Percentiles rank a stretch among this genome's conserved stretches.
phyloP scores from a whole-genome alignment of 225 moss, liverwort and hornwort genomes.

The Thuidium tamariscinum region DNA sequence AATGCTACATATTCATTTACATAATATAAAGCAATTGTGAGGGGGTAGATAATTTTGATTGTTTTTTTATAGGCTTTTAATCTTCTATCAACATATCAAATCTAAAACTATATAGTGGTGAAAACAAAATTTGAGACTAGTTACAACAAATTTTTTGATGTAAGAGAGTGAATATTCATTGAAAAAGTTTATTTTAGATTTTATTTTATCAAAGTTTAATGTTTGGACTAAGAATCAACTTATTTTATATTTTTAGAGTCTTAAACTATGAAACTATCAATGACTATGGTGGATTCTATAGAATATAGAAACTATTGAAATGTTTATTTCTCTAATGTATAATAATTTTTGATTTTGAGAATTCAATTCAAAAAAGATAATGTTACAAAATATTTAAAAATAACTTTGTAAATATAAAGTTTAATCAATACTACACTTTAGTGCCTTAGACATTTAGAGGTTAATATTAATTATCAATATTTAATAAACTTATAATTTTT shows the following conservation, averaged over 20 bases:
- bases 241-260: neutral
- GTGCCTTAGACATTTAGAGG: neutral
- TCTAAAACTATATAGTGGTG: accelerated
- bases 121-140: neutral
- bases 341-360: neutral
- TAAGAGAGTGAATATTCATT: too few species aligned
- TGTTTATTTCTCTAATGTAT: accelerated
- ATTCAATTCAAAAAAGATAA: accelerated
- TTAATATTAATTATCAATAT: too few species aligned
- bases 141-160: too few species aligned
- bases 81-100: neutral
- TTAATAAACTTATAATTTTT: too few species aligned
- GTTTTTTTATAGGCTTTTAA: neutral
- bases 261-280: neutral
- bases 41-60: accelerated
- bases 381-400: too few species aligned
- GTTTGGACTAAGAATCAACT: too few species aligned
- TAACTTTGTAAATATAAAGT: too few species aligned
- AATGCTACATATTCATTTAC: neutral
- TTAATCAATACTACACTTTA: too few species aligned
- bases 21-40: too few species aligned
- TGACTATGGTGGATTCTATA: neutral
- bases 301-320: neutral
- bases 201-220: neutral
- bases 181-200: neutral